Base-by-base conservation (phyloP, 2,329 filamentous ascomycete genomes). In the Cordyceps farinosa region DNA sequence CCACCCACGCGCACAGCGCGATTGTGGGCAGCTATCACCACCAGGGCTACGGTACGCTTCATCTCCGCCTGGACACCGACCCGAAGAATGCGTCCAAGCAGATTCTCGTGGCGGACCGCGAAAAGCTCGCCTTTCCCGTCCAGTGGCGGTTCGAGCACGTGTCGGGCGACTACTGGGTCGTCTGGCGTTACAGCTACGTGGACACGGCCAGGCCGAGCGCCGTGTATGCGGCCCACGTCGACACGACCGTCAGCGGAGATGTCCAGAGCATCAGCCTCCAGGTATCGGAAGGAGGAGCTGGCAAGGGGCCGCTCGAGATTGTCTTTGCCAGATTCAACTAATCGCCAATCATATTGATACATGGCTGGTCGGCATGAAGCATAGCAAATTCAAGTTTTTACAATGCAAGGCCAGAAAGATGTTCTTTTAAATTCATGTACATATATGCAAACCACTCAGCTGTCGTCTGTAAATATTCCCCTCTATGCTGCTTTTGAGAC, bases 21-120 rank as follows among this genome's bases (percentile, higher is more conserved):
- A 63, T 74, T 27, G 66, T 69, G 1, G 81, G 81, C 3, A 78
- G 72, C 1, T 84, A 82, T 66, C 76, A 70, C 64, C 74, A 82
- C 60, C 73, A 75, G 1, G 79, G 74, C 3, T 82, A 82, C 69
- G 71, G 69, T 27, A 64, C 53, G 1, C 55, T 75, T 11, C 62
- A 66, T 0, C 63, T 75, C 5, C 61, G 61, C 1, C 64, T 64
- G 10, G 63, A 67, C 8, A 48, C 65, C 8, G 53, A 70, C 15
- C 65, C 66, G 0, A 36, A 64, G 3, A 62, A 67, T 22, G 29
- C 51, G 2, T 58, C 47, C 3, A 53, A 69, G 29, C 62, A 56
- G 40, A 68, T 70, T 1, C 68, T 75, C 2, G 63, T 71, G 3
- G 69, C 69, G 0, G 65, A 72, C 5, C 67, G 69, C 6, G 51